Conservation (phyloP, 2,329 filamentous ascomycete genomes). For the Diaporthe australafricana region DNA sequence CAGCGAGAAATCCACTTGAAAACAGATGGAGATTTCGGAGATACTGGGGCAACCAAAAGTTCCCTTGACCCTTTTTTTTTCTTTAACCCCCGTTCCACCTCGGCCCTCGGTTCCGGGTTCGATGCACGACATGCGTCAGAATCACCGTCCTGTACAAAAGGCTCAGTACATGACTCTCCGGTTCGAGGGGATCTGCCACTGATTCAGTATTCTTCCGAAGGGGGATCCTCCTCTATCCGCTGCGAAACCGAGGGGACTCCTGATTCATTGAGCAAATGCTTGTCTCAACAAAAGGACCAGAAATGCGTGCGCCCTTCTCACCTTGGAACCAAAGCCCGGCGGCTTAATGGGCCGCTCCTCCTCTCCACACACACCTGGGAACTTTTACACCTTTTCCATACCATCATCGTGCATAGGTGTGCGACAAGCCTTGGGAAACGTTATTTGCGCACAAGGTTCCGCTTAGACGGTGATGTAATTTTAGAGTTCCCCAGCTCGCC, state of each 20-base stretch:
- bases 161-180: neutral
- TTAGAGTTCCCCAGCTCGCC: conserved; percentile 13
- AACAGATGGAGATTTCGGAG: conserved; percentile 22
- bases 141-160: neutral
- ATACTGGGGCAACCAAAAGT: neutral
- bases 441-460: conserved; percentile 19
- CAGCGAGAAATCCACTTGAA: neutral
- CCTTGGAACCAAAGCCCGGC: neutral
- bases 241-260: conserved; percentile 3
- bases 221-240: neutral
- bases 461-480: conserved; percentile 23
- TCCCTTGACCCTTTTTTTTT: neutral
- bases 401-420: conserved; percentile 17
- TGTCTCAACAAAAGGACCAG: neutral
- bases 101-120: conserved; percentile 11
- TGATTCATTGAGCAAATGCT: neutral
- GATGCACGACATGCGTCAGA: conserved; percentile 15
- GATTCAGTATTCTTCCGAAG: conserved; percentile 15
- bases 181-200: neutral
- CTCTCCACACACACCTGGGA: too few relatives aligned
- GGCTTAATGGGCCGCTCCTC: neutral
- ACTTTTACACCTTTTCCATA: neutral
- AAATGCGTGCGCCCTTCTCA: neutral
- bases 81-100: conserved; percentile 8
- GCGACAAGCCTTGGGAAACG: conserved; percentile 9